Evolutionary conservation across 495 filamentous ascomycete genomes (phyloP).

Genomic region (Lophiostoma macrostomum): DNA sequence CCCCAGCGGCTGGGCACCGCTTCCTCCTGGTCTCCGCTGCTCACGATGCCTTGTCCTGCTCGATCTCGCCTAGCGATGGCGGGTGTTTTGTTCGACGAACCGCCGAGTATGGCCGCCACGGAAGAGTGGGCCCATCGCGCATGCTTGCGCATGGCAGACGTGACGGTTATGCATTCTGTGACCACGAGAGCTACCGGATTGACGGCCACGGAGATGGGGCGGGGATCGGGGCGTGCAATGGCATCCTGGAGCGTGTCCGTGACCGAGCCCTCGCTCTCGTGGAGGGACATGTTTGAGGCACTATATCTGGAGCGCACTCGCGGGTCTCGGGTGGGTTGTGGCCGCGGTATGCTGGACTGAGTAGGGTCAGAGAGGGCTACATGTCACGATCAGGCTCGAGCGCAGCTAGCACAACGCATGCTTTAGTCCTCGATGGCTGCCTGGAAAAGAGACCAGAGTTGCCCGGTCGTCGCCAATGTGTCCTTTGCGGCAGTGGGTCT

Average conservation of each 20-base stretch:
- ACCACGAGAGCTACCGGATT: slow-evolving; percentile 94
- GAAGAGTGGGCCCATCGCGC: slow-evolving; percentile 94
- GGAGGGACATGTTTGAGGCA: slow-evolving; percentile 15
- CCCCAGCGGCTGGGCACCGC: slow-evolving; percentile 77
- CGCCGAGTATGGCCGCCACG: slow-evolving; percentile 91
- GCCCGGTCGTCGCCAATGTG: slow-evolving; percentile 11
- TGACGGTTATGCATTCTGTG: slow-evolving; percentile 98
- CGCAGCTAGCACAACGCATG: no score
- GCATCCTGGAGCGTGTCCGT: slow-evolving; percentile 14
- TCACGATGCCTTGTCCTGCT: slow-evolving; percentile 15
- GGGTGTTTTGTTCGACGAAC: slow-evolving; percentile 40
- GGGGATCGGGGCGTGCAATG: slow-evolving; percentile 5
- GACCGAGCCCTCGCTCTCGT: slow-evolving; percentile 1
- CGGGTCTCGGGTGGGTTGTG: background rate
- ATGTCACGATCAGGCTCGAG: slow-evolving; percentile 13
- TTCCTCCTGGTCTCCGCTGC: slow-evolving; percentile 35
- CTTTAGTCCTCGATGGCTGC: background rate
- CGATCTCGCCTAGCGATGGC: slow-evolving; percentile 33
- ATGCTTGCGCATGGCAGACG: slow-evolving; percentile 97
- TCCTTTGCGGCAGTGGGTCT: slow-evolving; percentile 15
- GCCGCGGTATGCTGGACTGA: slow-evolving; percentile 2
- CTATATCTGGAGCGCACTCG: background rate
- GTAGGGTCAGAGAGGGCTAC: slow-evolving; percentile 1
- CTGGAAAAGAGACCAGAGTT: background rate
- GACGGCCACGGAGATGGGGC: slow-evolving; percentile 68